These are phyloP conservation scores for Diaporthe citriasiana DNA, from an alignment of 2,329 filamentous ascomycete species.

Conservation along the genomic window DNA sequence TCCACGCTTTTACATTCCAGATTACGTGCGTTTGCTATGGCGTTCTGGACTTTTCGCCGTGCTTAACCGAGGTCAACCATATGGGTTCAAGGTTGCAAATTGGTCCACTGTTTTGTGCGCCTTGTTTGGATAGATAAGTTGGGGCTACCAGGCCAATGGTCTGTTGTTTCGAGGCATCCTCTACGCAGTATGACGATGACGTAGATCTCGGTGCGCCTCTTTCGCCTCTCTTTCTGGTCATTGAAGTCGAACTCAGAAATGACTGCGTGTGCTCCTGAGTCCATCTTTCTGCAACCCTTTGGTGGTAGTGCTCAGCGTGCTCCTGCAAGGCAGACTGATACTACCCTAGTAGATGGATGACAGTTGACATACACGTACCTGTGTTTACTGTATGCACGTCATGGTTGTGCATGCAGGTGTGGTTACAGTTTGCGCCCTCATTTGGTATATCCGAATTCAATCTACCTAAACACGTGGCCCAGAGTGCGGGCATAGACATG, in stretches of 20 bases:
- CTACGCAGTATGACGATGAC: background rate
- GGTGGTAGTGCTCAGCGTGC: background rate
- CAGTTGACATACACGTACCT: background rate
- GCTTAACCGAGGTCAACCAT: constrained; percentile 3
- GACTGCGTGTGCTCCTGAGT: too few species aligned
- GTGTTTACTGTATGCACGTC: constrained; percentile 1
- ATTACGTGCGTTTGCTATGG: background rate
- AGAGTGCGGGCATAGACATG: background rate
- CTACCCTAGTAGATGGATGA: background rate
- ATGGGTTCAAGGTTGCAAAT: background rate
- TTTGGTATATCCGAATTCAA: background rate
- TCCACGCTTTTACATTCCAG: background rate
- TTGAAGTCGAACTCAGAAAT: background rate
- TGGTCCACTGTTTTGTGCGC: background rate
- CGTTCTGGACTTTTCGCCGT: background rate
- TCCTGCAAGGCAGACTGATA: background rate
- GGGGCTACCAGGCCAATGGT: background rate
- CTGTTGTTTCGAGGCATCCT: too few species aligned
- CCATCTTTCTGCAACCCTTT: background rate
- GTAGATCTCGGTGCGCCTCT: too few species aligned
- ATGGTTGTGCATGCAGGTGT: constrained; percentile 6
- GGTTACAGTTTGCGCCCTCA: background rate
- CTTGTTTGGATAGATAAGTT: background rate
- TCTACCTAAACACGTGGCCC: background rate
- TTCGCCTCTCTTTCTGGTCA: background rate